These are phyloP conservation scores for Vanderwaltozyma verrucispora DNA, from an alignment of 805 yeast genomes.

Conservation along the genomic window DNA sequence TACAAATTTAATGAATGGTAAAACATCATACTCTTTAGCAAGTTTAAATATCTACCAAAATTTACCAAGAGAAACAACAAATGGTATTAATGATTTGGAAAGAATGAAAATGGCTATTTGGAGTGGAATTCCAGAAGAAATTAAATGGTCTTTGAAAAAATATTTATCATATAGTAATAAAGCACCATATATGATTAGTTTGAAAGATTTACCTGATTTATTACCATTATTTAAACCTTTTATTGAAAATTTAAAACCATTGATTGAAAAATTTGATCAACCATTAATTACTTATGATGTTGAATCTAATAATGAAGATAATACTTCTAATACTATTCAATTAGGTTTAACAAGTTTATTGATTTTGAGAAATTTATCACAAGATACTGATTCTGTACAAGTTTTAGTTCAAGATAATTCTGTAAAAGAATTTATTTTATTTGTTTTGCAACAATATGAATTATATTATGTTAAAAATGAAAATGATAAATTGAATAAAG, in stretches of 20 bases:
- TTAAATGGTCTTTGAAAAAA: constrained; percentile 57
- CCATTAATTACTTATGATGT: constrained; percentile 13
- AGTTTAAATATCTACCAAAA: constrained; percentile 25
- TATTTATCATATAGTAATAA: constrained; percentile 31
- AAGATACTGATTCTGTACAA: constrained; percentile 76
- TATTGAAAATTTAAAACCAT: constrained; percentile 16
- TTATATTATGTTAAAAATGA: constrained; percentile 8
- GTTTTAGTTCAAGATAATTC: constrained; percentile 47
- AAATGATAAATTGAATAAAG: constrained; percentile 13
- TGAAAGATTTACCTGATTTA: constrained; percentile 33
- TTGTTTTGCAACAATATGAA: constrained; percentile 19
- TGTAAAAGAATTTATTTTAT: constrained; percentile 38
- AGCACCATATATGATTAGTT: constrained; percentile 38
- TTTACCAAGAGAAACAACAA: constrained; percentile 28
- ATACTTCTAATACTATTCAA: constrained; percentile 13
- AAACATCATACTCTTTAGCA: constrained; percentile 18
- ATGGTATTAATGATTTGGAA: constrained; percentile 53
- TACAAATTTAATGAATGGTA: constrained; percentile 3
- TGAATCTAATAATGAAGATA: constrained; percentile 1
- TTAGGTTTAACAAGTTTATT: constrained; percentile 34
- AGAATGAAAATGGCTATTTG: constrained; percentile 63
- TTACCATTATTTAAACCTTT: constrained; percentile 31
- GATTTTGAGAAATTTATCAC: constrained; percentile 69
- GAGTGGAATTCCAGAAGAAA: constrained; percentile 54
- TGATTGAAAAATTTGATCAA: constrained; percentile 16